Conservation (phyloP, 306 rosid genomes). For the Morella rubra region DNA sequence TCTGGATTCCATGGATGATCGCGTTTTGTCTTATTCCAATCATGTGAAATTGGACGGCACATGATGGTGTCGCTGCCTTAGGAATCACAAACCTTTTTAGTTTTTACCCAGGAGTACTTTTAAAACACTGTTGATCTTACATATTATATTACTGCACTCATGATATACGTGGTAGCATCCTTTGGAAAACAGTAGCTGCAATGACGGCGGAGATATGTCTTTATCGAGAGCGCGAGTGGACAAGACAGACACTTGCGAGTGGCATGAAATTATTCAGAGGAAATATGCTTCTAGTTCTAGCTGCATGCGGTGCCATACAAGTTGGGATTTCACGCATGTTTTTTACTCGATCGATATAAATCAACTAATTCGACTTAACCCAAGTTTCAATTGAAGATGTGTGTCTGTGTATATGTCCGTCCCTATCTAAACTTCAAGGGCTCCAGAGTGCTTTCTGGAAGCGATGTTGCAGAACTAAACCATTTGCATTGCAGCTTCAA, state of each 20-base stretch:
- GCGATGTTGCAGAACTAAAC: neutral
- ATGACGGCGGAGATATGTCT: constrained; percentile 5
- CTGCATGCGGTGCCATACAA: neutral
- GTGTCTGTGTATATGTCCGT: too few species aligned
- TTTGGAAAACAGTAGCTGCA: constrained; percentile 18
- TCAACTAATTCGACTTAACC: neutral
- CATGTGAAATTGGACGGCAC: constrained; percentile 30
- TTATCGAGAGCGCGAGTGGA: neutral
- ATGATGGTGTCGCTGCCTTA: constrained; percentile 42
- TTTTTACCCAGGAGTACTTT: constrained; percentile 26
- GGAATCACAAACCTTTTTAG: constrained; percentile 37
- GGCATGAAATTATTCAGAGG: neutral
- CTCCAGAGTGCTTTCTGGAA: neutral
- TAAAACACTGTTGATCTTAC: neutral
- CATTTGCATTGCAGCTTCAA: neutral
- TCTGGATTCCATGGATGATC: constrained; percentile 41
- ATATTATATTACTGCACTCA: constrained; percentile 19
- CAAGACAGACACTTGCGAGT: neutral
- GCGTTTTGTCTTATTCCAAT: constrained; percentile 34
- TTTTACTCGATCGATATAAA: neutral
- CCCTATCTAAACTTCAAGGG: too few species aligned
- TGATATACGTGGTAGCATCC: constrained; percentile 1
- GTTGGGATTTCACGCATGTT: neutral
- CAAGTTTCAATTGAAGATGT: neutral
- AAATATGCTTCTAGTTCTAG: neutral